A percentile compares a stretch with the other conserved stretches of the same genome.
These are phyloP conservation scores for Paraglomus brasilianum DNA, from an alignment of 192 early-diverging fungal genomes.

Conservation along the genomic window DNA sequence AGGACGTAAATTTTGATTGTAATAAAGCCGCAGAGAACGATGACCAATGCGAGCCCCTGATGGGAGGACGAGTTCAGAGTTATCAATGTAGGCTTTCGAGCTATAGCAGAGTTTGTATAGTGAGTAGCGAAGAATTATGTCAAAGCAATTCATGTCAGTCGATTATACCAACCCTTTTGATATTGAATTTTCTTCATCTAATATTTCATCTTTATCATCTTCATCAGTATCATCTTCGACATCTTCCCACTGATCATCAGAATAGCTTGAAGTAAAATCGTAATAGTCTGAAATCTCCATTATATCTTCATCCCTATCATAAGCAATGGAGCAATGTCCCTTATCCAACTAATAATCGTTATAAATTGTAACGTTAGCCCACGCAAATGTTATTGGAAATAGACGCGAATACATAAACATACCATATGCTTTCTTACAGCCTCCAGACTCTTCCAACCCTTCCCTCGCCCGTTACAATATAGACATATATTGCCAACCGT, in stretches of 20 bases:
- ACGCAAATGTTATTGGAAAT: conserved; percentile 13
- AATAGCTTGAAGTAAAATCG: conserved; percentile 87
- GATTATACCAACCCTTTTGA: not conserved
- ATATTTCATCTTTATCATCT: conserved; percentile 39
- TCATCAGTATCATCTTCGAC: conserved; percentile 49
- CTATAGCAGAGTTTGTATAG: conserved; percentile 27
- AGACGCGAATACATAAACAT: conserved; percentile 33
- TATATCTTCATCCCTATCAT: conserved; percentile 88
- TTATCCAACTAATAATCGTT: conserved; percentile 63
- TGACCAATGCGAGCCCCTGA: conserved; percentile 81
- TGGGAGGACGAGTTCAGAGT: conserved; percentile 85
- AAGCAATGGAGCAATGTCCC: conserved; percentile 96
- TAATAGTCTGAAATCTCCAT: conserved; percentile 94
- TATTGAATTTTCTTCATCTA: conserved; percentile 41
- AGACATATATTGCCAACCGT: conserved; percentile 93
- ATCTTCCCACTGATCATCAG: conserved; percentile 41
- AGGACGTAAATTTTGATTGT: conserved; percentile 77
- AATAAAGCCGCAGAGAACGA: conserved; percentile 76
- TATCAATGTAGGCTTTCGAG: conserved; percentile 64
- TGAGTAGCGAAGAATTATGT: not conserved
- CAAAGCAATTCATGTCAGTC: not conserved
- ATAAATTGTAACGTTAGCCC: not conserved
- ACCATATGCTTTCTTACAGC: conserved; percentile 95
- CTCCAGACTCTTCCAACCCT: conserved; percentile 78
- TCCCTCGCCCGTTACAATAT: conserved; percentile 91